Percentiles rank a stretch among this genome's conserved stretches.
phyloP scores from a whole-genome alignment of 2,329 filamentous ascomycete species.

The Alternaria postmessia region DNA sequence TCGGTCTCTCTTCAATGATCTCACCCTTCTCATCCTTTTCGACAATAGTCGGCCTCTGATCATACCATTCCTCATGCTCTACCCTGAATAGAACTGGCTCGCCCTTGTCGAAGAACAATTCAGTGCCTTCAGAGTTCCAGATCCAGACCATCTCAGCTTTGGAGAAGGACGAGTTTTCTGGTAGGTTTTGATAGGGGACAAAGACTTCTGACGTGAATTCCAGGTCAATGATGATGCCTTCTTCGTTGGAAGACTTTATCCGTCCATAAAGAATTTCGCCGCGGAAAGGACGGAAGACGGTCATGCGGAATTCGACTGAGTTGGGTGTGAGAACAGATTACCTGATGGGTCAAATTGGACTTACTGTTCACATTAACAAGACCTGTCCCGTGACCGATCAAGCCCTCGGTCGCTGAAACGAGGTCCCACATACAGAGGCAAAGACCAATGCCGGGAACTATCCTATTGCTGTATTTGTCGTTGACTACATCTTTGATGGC shows the following conservation, averaged over 20 bases:
- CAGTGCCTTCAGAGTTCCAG: conserved; percentile 76
- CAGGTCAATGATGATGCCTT: conserved; percentile 79
- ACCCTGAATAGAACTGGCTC: conserved; percentile 89
- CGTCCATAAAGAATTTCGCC: conserved; percentile 88
- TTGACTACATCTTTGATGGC: conserved; percentile 98
- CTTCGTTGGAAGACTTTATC: conserved; percentile 76
- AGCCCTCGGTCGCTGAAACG: conserved; percentile 85
- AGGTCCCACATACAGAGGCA: conserved; percentile 95
- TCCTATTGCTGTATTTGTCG: conserved; percentile 93
- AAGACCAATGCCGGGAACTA: conserved; percentile 94
- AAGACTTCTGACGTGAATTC: conserved; percentile 96
- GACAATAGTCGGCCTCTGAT: conserved; percentile 84
- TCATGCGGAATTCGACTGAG: conserved; percentile 86
- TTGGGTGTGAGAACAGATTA: not conserved
- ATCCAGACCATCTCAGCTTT: conserved; percentile 82
- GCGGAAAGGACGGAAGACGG: conserved; percentile 96
- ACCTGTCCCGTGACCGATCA: conserved; percentile 92
- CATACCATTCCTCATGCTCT: conserved; percentile 88
- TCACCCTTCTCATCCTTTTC: conserved; percentile 69
- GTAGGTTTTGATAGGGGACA: conserved; percentile 62
- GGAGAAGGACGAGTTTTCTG: conserved; percentile 68
- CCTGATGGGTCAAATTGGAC: not conserved
- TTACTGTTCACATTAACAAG: conserved; percentile 92
- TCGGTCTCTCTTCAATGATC: conserved; percentile 68
- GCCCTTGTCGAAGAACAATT: conserved; percentile 87